A percentile compares a stretch with the other conserved stretches of the same genome.
Conservation (phyloP, 202 grass and related monocot genomes). For the Bolboschoenoplectus hybrid region DNA sequence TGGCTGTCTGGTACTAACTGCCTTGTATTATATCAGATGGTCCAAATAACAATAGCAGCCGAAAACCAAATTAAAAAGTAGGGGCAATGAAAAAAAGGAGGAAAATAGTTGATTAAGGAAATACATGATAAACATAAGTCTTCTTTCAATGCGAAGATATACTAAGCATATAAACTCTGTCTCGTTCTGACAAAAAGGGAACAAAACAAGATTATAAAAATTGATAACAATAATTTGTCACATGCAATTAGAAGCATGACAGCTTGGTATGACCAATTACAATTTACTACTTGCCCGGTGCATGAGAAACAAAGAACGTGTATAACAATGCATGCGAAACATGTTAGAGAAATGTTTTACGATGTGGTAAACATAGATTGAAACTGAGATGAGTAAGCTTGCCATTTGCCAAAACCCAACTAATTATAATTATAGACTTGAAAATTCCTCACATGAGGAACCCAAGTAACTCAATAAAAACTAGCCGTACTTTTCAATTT, state of each 20-base stretch:
- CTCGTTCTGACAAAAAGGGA: constrained; percentile 32
- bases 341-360: background rate
- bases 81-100: background rate
- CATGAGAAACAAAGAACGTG: constrained; percentile 18
- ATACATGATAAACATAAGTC: background rate
- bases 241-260: constrained; percentile 32
- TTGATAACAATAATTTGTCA: constrained; percentile 22
- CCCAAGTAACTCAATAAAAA: background rate
- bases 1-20: background rate
- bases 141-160: background rate
- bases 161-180: constrained; percentile 17
- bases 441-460: constrained; percentile 11
- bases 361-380: background rate
- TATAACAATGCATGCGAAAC: background rate
- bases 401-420: background rate
- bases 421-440: background rate
- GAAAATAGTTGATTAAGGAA: background rate
- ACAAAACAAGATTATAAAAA: constrained; percentile 14
- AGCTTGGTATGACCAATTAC: background rate
- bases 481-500: background rate
- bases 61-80: background rate
- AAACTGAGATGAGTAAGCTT: background rate
- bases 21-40: constrained; percentile 14
- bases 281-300: constrained; percentile 4
- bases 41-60: background rate